Percentiles rank a stretch among this genome's conserved stretches.
These are phyloP conservation scores for Sodiomyces alkalinus DNA, from an alignment of 2,329 filamentous ascomycete species.

Conservation along the genomic window DNA sequence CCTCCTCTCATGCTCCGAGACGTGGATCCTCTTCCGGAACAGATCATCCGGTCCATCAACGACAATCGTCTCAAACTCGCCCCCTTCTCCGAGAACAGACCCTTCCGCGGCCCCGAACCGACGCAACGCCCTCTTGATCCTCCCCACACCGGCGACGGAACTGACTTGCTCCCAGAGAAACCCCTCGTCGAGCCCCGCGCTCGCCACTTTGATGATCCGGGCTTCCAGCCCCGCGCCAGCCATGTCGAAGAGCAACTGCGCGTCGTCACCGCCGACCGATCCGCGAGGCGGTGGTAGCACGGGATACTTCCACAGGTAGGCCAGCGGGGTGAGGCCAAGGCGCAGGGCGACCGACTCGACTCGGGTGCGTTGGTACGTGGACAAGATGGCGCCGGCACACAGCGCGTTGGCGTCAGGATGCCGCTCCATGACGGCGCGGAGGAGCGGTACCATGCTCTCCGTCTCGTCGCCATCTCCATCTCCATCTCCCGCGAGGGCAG, in stretches of 20 bases:
- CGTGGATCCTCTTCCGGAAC: slow-evolving; percentile 56
- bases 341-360: slow-evolving; percentile 83
- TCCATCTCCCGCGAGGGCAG: slow-evolving; percentile 8
- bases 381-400: slow-evolving; percentile 81
- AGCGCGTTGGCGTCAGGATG: slow-evolving; percentile 78
- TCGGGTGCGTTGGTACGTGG: slow-evolving; percentile 90
- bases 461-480: slow-evolving; percentile 61
- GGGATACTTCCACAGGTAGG: slow-evolving; percentile 88
- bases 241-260: slow-evolving; percentile 68
- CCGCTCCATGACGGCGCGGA: slow-evolving; percentile 46
- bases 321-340: slow-evolving; percentile 67
- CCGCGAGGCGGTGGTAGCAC: slow-evolving; percentile 42
- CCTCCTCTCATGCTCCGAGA: slow-evolving; percentile 37
- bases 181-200: slow-evolving; percentile 66
- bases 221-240: slow-evolving; percentile 61
- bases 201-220: slow-evolving; percentile 90
- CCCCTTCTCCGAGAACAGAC: slow-evolving; percentile 76
- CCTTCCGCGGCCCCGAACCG: slow-evolving; percentile 55
- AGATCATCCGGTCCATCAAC: slow-evolving; percentile 60
- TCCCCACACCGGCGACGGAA: slow-evolving; percentile 28
- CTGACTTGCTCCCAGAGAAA: slow-evolving; percentile 74
- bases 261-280: slow-evolving; percentile 20
- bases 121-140: slow-evolving; percentile 37
- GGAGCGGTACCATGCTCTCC: slow-evolving; percentile 66
- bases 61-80: slow-evolving; percentile 90